Evolutionary conservation across 495 filamentous ascomycete species (phyloP).

Genomic region (Polyplosphaeria fusca): DNA sequence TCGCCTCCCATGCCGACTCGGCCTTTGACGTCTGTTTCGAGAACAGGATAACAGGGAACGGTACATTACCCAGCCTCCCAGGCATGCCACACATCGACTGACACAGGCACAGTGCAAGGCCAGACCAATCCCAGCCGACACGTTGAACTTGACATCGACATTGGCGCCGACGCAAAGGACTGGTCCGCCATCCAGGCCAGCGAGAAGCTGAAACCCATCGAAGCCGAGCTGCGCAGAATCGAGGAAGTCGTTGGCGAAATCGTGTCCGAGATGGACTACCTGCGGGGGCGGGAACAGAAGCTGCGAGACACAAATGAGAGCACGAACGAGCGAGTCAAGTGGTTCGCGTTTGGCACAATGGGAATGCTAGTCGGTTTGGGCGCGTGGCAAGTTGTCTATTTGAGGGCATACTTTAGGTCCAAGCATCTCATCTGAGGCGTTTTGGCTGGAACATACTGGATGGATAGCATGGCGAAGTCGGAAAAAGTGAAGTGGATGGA

Average conservation of each 20-base stretch:
- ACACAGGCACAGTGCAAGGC: constrained; percentile 37
- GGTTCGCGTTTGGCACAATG: constrained; percentile 95
- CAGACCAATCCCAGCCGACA: constrained; percentile 64
- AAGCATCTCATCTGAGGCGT: constrained; percentile 75
- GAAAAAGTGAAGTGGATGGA: too few species aligned
- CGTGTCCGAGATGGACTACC: constrained; percentile 58
- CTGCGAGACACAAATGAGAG: constrained; percentile 98
- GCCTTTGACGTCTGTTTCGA: constrained; percentile 98
- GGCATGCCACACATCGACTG: not conserved
- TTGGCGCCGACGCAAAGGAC: constrained; percentile 96
- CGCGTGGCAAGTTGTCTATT: constrained; percentile 95
- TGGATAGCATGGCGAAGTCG: too few species aligned
- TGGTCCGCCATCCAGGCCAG: constrained; percentile 94
- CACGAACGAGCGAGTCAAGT: constrained; percentile 97
- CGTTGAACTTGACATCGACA: constrained; percentile 96
- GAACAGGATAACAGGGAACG: constrained; percentile 73
- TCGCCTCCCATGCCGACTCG: constrained; percentile 90
- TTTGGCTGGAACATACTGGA: too few species aligned
- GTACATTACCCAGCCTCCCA: constrained; percentile 18
- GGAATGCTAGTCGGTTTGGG: constrained; percentile 86
- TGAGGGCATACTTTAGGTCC: constrained; percentile 94
- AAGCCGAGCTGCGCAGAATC: constrained; percentile 90
- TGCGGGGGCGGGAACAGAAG: constrained; percentile 85
- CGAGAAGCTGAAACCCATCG: constrained; percentile 97
- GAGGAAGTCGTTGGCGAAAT: constrained; percentile 44